These are phyloP conservation scores for Ottelia alismoides DNA, from an alignment of 106 monocot species.

Conservation along the genomic window DNA sequence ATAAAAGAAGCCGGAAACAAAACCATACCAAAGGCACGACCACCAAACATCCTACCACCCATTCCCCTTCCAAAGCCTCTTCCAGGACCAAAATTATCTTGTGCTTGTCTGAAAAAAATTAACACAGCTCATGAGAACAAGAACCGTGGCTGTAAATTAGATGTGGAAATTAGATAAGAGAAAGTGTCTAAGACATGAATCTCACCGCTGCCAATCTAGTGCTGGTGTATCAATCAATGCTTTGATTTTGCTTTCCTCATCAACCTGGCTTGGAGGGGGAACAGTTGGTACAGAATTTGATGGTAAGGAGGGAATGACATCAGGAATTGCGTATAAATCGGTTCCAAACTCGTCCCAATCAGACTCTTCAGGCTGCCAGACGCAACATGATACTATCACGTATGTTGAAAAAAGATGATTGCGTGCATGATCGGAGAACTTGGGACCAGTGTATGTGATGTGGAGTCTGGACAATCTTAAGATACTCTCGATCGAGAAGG, in stretches of 20 bases:
- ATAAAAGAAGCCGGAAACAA: no score
- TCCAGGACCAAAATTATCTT: slow-evolving; percentile 59
- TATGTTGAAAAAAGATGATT: not conserved
- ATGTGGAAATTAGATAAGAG: no score
- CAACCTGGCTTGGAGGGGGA: slow-evolving; percentile 38
- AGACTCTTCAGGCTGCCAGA: slow-evolving; percentile 78
- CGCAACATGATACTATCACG: slow-evolving; percentile 2
- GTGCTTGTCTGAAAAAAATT: slow-evolving; percentile 28
- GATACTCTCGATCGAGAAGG: no score
- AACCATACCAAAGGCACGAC: slow-evolving; percentile 93
- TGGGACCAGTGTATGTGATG: no score
- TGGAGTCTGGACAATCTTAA: no score
- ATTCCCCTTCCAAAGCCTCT: slow-evolving; percentile 95
- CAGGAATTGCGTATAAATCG: slow-evolving; percentile 81
- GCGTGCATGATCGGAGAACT: no score
- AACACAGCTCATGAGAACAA: not conserved
- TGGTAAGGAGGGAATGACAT: slow-evolving; percentile 35
- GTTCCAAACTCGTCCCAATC: slow-evolving; percentile 99
- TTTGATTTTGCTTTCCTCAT: slow-evolving; percentile 89
- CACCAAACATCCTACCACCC: slow-evolving; percentile 69
- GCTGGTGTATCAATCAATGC: slow-evolving; percentile 87
- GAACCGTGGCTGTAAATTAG: no score
- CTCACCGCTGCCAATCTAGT: slow-evolving; percentile 79
- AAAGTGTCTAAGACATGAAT: not conserved
- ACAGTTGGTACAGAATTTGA: slow-evolving; percentile 25